Base-by-base conservation (phyloP, 2,329 filamentous ascomycete species). In the Aspergillus versicolor region DNA sequence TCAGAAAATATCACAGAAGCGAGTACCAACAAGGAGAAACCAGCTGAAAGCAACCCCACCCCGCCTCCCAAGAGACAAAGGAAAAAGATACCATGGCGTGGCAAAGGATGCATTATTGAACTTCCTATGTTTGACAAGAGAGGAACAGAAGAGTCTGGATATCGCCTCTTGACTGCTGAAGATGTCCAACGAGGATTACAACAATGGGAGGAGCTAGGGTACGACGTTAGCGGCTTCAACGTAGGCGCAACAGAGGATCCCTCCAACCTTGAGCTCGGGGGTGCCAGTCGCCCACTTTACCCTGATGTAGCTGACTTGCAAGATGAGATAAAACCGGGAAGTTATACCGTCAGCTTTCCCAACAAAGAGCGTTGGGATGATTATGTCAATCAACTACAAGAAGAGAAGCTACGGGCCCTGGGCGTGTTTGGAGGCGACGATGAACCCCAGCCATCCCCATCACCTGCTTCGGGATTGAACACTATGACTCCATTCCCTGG, bases 381-480 rank as follows among this genome's bases (percentile, higher is more conserved):
- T 24, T 96, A 97, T 73, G 89, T 92, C 57, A 84, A 89, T 54
- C 88, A 89, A 63, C 79, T 97, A 37, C 87, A 90, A 64, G 94
- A 99, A 77, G 91, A 93, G 59, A 99, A 97, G 76, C 81, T 99
- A 52, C 87, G 92, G 60, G 92, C 93, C 50, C 82, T 99, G 54
- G 94, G 94, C 62, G 94, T 97, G 12, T 92, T 86, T 17, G 82
- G 90, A 59, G 90, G 87, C 37, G 86, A 88, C 48, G 88, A 91
- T 5, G 90, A 94, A 51, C 84, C 86, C 77, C 83, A 59, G 75
- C 81, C 52, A 78, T 85, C 86, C 3, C 81, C 88, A 63, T 93
- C 91, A 13, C 87, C 88, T 9, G 84, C 79, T n/a, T 79, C 79
- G 3, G 79, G 82, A 50, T 78, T 88, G 63, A 88, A 86, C 66